Base-by-base conservation (phyloP, 106 monocot genomes). In the Dendrobium nobile region DNA sequence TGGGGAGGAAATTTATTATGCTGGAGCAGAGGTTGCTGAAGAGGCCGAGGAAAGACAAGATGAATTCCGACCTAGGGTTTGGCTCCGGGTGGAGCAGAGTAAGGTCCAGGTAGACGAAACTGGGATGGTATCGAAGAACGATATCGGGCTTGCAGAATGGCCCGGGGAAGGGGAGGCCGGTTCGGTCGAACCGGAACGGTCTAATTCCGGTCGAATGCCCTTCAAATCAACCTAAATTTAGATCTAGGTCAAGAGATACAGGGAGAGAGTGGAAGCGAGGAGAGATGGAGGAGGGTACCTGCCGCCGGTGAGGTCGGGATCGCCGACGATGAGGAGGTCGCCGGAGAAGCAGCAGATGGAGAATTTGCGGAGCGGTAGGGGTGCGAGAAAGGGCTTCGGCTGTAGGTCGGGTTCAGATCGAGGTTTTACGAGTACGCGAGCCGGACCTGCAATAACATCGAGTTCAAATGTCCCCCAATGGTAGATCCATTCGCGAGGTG, bases 141-240 rank as follows among this genome's bases (percentile, higher is more conserved):
- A 44, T 4, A 26, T 76, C 26, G 27, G 47, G 76, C 43, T 51
- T 51, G 51, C 51, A 51, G 51, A 51, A 51, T 20, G 19, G 27
- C 41, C 27, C 5, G 17, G 42, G 20, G 74, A 40, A 37, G 11
- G 17, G 15, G n/a, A 11, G 1, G 11, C 48, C 48, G 76, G 76
- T 76, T 76, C 76, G 11, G 13, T 76, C 4, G 76, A 51, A 76
- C 76, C 76, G 48, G 48, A 43, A 24, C 76, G 76, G 48, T 48
- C 27, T 76, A 48, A 76, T 48, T 47, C 48, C 76, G 27, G n/a
- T 48, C 27, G 22, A 76, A 24, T 18, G 16, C 47, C 45, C n/a
- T 4, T 76, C 45, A 20, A 20, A 51, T 13, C 74, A 42, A 7
- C 20, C 43, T 37, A 33, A 11, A 31, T 70, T 70, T 20, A 76